phyloP scores from a whole-genome alignment of 2,329 filamentous ascomycete genomes.

The Monosporascus sp. region DNA sequence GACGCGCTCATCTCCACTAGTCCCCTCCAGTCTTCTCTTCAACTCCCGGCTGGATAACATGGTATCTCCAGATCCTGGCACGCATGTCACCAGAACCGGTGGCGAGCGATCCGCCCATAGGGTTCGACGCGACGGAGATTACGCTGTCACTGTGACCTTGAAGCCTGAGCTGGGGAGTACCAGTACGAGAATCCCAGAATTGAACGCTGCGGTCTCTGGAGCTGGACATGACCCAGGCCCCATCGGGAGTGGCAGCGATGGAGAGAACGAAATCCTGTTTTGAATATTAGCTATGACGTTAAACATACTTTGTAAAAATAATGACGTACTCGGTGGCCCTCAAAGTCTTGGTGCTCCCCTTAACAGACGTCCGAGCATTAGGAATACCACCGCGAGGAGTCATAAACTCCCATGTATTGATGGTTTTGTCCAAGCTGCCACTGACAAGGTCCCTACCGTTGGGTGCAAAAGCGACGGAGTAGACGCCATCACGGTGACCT shows the following conservation, averaged over 20 bases:
- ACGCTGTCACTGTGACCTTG: conserved; percentile 99
- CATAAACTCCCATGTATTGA: conserved; percentile 97
- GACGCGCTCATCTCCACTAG: too few species aligned
- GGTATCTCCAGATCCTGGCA: conserved; percentile 91
- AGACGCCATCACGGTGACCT: conserved; percentile 95
- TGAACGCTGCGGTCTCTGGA: conserved; percentile 97
- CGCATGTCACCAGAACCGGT: conserved; percentile 97
- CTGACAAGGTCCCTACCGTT: conserved; percentile 90
- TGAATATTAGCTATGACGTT: not conserved
- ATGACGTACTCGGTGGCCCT: conserved; percentile 77
- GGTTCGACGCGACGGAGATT: conserved; percentile 93
- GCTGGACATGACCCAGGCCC: conserved; percentile 91
- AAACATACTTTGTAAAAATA: not conserved
- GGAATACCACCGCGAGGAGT: conserved; percentile 59
- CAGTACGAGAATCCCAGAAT: conserved; percentile 95
- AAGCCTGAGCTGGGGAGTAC: conserved; percentile 93
- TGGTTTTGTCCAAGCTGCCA: conserved; percentile 93
- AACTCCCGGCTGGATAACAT: too few species aligned
- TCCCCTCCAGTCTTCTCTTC: too few species aligned
- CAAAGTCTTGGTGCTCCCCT: conserved; percentile 92
- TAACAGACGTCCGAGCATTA: conserved; percentile 67
- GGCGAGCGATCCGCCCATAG: conserved; percentile 81
- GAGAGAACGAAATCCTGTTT: conserved; percentile 87
- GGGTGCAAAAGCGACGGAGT: conserved; percentile 92
- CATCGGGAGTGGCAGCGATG: conserved; percentile 92